Percentiles rank a stretch among this genome's conserved stretches.
These are phyloP conservation scores for Fusarium metavorans DNA, from an alignment of 2,329 filamentous ascomycete species.

Conservation along the genomic window DNA sequence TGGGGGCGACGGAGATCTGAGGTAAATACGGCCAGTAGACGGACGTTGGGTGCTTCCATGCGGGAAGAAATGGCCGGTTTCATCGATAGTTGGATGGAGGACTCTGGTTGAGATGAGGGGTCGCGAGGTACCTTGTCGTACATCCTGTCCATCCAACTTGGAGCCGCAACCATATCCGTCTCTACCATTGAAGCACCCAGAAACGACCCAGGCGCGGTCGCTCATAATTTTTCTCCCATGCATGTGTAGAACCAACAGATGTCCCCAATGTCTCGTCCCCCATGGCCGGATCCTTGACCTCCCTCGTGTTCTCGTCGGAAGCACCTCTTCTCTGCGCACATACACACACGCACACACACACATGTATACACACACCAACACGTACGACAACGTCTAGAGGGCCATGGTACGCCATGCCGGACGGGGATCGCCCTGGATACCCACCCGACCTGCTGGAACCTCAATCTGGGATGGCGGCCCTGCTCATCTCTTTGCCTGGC, in stretches of 20 bases:
- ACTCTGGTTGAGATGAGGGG: constrained; percentile 29
- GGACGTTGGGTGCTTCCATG: not conserved
- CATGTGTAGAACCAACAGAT: constrained; percentile 9
- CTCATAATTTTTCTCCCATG: not conserved
- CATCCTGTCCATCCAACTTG: not conserved
- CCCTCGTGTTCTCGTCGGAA: constrained; percentile 31
- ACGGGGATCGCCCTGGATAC: constrained; percentile 36
- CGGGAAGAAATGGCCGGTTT: constrained; percentile 8
- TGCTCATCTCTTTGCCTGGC: constrained; percentile 38
- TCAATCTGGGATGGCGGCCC: constrained; percentile 36
- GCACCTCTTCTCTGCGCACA: constrained; percentile 11
- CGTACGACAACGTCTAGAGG: constrained; percentile 26
- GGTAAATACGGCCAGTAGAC: not conserved
- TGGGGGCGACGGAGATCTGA: constrained; percentile 17
- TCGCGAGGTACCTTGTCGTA: constrained; percentile 10
- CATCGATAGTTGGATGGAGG: constrained; percentile 6
- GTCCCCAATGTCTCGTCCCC: constrained; percentile 1
- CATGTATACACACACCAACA: constrained; percentile 21
- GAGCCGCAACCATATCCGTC: constrained; percentile 28
- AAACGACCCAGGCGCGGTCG: not conserved
- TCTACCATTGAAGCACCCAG: not conserved
- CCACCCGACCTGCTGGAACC: constrained; percentile 41
- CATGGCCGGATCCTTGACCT: constrained; percentile 14
- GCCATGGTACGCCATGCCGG: constrained; percentile 12
- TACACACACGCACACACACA: constrained; percentile 13